A percentile compares a stretch with the other conserved stretches of the same genome.
These are phyloP conservation scores for Lupinus albus DNA, from an alignment of 306 rosid species.

Conservation along the genomic window DNA sequence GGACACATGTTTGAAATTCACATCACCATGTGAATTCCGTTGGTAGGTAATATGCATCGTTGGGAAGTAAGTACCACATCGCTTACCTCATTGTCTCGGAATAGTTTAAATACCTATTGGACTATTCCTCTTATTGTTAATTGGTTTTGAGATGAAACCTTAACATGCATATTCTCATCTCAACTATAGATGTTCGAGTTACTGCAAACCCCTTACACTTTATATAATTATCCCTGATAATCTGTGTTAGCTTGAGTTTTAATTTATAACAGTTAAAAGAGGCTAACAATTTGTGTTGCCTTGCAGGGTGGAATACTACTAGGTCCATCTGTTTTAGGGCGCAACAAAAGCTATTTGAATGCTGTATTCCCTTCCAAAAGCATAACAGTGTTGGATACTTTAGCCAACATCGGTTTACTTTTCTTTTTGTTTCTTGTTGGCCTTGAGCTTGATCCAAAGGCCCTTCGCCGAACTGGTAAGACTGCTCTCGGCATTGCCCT, in stretches of 20 bases:
- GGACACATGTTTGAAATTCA: no score
- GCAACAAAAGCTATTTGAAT: constrained; percentile 46
- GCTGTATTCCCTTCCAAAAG: constrained; percentile 58
- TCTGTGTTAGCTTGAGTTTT: not conserved
- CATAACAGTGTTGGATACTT: constrained; percentile 60
- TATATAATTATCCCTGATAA: not conserved
- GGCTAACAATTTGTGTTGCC: not conserved
- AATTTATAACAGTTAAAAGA: not conserved
- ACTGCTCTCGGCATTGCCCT: constrained; percentile 59
- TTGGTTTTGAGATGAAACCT: no score
- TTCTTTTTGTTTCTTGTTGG: constrained; percentile 71
- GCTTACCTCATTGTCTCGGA: no score
- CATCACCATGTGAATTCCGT: no score
- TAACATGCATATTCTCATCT: no score
- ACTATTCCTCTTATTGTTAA: no score
- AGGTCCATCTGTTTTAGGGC: constrained; percentile 69
- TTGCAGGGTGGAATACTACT: constrained; percentile 70
- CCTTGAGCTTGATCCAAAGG: constrained; percentile 55
- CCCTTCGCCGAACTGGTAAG: constrained; percentile 64
- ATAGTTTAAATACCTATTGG: no score
- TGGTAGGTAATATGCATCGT: no score
- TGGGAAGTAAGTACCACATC: no score
- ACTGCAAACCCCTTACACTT: not conserved
- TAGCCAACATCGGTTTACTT: constrained; percentile 72
- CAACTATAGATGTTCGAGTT: no score